A percentile compares a stretch with the other conserved stretches of the same genome.
These are phyloP conservation scores for Marsdenia floribunda DNA, from an alignment of 257 asterid genomes.

Conservation along the genomic window DNA sequence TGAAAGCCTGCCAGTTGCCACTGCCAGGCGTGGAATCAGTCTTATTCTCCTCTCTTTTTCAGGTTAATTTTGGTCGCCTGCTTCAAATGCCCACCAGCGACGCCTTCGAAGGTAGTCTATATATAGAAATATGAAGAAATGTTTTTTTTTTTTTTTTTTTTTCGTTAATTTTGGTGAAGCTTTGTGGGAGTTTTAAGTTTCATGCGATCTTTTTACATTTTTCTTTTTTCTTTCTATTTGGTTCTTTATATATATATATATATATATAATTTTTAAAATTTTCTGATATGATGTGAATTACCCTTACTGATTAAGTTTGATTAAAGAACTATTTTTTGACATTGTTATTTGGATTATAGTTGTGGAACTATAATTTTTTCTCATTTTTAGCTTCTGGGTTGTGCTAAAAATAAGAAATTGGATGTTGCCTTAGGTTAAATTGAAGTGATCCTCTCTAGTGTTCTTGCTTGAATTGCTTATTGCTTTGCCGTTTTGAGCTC, in stretches of 20 bases:
- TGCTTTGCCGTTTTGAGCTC: not conserved
- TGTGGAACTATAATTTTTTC: conserved; percentile 2
- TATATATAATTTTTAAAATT: too few relatives aligned
- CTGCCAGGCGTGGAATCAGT: not conserved
- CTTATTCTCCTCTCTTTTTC: too few relatives aligned
- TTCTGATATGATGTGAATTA: not conserved
- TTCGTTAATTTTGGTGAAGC: not conserved
- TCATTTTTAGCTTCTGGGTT: conserved; percentile 23
- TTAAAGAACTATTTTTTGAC: not conserved
- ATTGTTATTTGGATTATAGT: not conserved
- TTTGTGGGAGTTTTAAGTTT: not conserved
- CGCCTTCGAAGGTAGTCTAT: not conserved
- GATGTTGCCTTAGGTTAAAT: conserved; percentile 10
- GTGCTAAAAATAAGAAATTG: conserved; percentile 17
- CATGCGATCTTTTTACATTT: not conserved
- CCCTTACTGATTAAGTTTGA: not conserved
- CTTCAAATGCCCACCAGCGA: conserved; percentile 9
- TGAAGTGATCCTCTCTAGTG: conserved; percentile 14
- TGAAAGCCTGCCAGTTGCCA: not conserved
- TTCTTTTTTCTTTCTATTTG: not conserved
- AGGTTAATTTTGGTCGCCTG: not conserved
- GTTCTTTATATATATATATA: too few relatives aligned
- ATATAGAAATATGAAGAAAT: not conserved
- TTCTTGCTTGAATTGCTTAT: conserved; percentile 14
- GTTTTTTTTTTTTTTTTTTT: not conserved